Evolutionary conservation across 305 asterid species (phyloP).

Genomic region (Fraxinus angustifolia): DNA sequence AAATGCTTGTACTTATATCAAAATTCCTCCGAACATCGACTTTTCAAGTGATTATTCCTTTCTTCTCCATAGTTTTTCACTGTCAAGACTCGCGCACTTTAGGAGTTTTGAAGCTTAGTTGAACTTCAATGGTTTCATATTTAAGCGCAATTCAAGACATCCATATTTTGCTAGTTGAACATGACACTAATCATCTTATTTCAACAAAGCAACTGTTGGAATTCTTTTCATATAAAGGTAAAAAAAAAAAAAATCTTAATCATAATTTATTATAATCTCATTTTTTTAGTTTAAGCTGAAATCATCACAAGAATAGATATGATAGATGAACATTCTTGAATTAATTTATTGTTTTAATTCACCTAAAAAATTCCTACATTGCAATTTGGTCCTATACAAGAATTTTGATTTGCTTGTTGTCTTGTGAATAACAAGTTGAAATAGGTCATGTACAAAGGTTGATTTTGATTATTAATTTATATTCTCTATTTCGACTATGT

Average conservation of each 20-base stretch:
- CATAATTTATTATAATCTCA: background rate
- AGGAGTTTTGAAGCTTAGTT: background rate
- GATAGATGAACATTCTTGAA: background rate
- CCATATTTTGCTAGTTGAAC: background rate
- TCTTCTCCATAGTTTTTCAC: background rate
- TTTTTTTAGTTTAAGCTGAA: background rate
- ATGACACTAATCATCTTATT: background rate
- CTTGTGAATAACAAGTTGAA: background rate
- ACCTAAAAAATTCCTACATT: background rate
- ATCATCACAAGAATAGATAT: background rate
- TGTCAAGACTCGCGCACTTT: background rate
- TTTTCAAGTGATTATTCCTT: background rate
- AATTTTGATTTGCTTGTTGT: background rate
- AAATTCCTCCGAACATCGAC: background rate
- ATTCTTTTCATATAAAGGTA: background rate
- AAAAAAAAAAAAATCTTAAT: background rate
- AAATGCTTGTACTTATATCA: background rate
- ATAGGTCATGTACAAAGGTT: background rate
- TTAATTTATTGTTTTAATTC: background rate
- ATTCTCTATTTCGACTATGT: background rate
- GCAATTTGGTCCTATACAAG: background rate
- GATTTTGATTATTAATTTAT: background rate
- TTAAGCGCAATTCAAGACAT: background rate
- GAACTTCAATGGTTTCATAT: background rate
- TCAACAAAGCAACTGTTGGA: background rate